phyloP scores from a whole-genome alignment of 1,284 basidiomycete genomes.

The Agroathelia rolfsii region DNA sequence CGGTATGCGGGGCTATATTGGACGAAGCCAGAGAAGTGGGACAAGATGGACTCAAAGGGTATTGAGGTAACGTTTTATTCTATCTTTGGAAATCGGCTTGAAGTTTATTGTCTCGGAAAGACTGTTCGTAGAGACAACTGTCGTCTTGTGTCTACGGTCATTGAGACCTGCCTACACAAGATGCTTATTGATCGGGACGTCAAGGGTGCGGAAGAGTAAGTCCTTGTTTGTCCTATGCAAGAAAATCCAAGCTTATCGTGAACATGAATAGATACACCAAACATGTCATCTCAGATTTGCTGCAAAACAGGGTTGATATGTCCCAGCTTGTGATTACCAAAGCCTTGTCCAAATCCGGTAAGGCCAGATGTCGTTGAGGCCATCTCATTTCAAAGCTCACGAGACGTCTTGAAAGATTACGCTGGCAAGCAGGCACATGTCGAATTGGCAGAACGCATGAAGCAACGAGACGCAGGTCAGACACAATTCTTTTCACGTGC shows the following conservation, averaged over 20 bases:
- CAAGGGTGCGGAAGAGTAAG: slow-evolving; percentile 82
- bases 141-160: slow-evolving; percentile 89
- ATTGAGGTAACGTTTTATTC: slow-evolving; percentile 64
- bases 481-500: not conserved
- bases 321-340: slow-evolving; percentile 97
- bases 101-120: slow-evolving; percentile 29
- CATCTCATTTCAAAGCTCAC: not conserved
- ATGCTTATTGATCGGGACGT: slow-evolving; percentile 93
- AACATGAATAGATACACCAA: slow-evolving; percentile 69
- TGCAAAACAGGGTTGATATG: slow-evolving; percentile 96
- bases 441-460: slow-evolving; percentile 91
- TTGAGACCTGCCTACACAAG: slow-evolving; percentile 93
- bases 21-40: slow-evolving; percentile 88
- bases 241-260: slow-evolving; percentile 2
- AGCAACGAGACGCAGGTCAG: slow-evolving; percentile 81
- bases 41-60: slow-evolving; percentile 98
- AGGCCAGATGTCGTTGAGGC: slow-evolving; percentile 15
- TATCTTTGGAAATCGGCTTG: not conserved
- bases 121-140: slow-evolving; percentile 96
- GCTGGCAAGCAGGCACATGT: slow-evolving; percentile 90
- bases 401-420: slow-evolving; percentile 47
- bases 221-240: slow-evolving; percentile 6
- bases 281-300: slow-evolving; percentile 81
- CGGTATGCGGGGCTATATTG: slow-evolving; percentile 94
- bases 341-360: slow-evolving; percentile 80